phyloP scores from a whole-genome alignment of 2,329 filamentous ascomycete genomes.

The Dactylella cylindrospora region DNA sequence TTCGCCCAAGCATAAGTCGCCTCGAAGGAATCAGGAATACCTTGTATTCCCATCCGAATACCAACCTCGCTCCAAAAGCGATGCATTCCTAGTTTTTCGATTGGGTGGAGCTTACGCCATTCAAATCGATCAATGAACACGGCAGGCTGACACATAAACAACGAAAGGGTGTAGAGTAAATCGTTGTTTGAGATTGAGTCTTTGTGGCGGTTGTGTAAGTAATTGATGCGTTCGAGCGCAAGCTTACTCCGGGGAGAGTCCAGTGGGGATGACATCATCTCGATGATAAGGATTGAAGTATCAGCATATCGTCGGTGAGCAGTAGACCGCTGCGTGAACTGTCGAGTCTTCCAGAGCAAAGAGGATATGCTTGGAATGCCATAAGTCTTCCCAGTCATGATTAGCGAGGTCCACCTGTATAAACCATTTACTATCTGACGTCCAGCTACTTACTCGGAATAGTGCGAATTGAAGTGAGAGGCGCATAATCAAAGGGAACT shows the following conservation, averaged over 20 bases:
- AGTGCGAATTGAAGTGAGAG: constrained; percentile 62
- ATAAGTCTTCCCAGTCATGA: constrained; percentile 54
- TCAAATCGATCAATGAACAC: constrained; percentile 67
- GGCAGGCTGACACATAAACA: constrained; percentile 68
- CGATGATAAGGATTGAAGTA: constrained; percentile 57
- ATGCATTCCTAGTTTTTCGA: constrained; percentile 68
- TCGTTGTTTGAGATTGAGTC: constrained; percentile 63
- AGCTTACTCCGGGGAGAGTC: constrained; percentile 55
- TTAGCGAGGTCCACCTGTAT: not conserved
- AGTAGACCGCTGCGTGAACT: constrained; percentile 56
- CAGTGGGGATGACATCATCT: constrained; percentile 56
- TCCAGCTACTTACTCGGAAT: constrained; percentile 56
- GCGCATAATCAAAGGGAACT: constrained; percentile 60
- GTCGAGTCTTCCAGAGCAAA: constrained; percentile 57
- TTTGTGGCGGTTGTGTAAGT: constrained; percentile 62
- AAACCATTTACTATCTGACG: not conserved
- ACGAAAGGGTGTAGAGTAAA: constrained; percentile 65
- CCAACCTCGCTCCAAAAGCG: constrained; percentile 72
- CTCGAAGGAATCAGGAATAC: constrained; percentile 55
- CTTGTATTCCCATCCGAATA: constrained; percentile 66
- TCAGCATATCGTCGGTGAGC: constrained; percentile 60
- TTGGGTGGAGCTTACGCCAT: constrained; percentile 67
- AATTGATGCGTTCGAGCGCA: constrained; percentile 67
- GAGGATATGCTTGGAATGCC: constrained; percentile 60
- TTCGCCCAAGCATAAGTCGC: constrained; percentile 60